Conservation (phyloP, 208 protist genomes). For the Trypanosoma caninum region DNA sequence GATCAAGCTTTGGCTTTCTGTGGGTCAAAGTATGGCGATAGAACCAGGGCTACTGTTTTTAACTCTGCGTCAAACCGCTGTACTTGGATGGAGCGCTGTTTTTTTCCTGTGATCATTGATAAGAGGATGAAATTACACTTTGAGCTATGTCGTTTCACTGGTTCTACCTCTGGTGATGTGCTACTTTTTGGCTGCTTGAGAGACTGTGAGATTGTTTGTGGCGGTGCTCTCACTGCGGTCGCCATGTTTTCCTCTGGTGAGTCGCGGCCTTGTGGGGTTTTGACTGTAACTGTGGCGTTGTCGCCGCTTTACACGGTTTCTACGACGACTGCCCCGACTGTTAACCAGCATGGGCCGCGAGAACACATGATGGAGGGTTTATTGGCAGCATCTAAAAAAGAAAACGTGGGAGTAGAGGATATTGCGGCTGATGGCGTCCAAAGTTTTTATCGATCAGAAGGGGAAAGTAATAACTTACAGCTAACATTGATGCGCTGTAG, state of each 20-base stretch:
- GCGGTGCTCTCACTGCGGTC: background rate
- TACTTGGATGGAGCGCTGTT: constrained; percentile 6
- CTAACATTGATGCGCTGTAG: background rate
- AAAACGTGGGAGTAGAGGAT: too few relatives aligned
- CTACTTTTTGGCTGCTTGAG: constrained; percentile 2
- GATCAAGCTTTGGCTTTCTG: background rate
- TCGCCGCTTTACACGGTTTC: background rate
- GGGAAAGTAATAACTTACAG: background rate
- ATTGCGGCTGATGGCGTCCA: too few relatives aligned
- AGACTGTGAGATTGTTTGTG: background rate
- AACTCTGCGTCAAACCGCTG: background rate
- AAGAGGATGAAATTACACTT: background rate
- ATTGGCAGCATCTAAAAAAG: background rate
- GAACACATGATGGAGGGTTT: background rate
- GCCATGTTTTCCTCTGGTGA: constrained; percentile 2
- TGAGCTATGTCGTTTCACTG: background rate
- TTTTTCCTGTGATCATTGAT: constrained; percentile 1
- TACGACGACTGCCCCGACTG: too few relatives aligned
- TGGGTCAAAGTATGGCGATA: background rate
- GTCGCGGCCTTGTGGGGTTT: background rate
- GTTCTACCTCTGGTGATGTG: background rate
- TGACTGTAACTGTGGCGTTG: constrained; percentile 2
- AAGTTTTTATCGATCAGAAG: too few relatives aligned
- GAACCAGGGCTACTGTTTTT: background rate
- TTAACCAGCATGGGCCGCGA: too few relatives aligned